A percentile compares a stretch with the other conserved stretches of the same genome.
phyloP scores from a whole-genome alignment of 2,329 filamentous ascomycete genomes.

The Alternaria arborescens region DNA sequence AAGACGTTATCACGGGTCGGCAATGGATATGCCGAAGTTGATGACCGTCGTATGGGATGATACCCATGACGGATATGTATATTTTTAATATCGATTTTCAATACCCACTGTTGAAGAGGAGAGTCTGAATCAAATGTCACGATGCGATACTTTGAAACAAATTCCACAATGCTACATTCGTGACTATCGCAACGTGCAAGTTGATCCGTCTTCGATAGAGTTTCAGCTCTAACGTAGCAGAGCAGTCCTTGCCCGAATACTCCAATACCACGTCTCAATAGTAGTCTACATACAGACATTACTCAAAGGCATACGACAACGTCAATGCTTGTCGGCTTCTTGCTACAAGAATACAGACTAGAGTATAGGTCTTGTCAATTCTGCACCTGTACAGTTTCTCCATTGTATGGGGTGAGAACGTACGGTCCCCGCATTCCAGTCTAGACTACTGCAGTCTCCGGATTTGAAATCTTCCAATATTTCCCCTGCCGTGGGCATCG shows the following conservation, averaged over 20 bases:
- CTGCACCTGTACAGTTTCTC: too few species aligned
- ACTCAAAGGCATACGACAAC: too few species aligned
- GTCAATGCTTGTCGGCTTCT: too few species aligned
- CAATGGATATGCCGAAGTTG: neutral
- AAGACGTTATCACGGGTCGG: neutral
- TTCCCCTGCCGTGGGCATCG: neutral
- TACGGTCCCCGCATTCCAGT: neutral
- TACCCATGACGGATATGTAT: conserved; percentile 4
- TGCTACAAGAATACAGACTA: too few species aligned
- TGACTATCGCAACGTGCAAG: too few species aligned
- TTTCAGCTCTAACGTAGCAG: neutral
- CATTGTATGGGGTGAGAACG: neutral
- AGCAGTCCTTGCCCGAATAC: too few species aligned
- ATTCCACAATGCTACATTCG: neutral
- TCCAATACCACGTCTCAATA: too few species aligned
- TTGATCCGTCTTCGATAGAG: neutral
- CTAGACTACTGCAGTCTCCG: neutral
- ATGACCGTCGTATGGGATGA: neutral
- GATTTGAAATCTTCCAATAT: neutral
- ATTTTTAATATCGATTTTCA: conserved; percentile 12
- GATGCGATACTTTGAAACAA: neutral
- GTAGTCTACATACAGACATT: too few species aligned
- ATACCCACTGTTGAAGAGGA: conserved; percentile 9
- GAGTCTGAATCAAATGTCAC: neutral
- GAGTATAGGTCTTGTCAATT: too few species aligned